Evolutionary conservation across 257 asterid species (phyloP).

Genomic region (Solanum tacnaense): DNA sequence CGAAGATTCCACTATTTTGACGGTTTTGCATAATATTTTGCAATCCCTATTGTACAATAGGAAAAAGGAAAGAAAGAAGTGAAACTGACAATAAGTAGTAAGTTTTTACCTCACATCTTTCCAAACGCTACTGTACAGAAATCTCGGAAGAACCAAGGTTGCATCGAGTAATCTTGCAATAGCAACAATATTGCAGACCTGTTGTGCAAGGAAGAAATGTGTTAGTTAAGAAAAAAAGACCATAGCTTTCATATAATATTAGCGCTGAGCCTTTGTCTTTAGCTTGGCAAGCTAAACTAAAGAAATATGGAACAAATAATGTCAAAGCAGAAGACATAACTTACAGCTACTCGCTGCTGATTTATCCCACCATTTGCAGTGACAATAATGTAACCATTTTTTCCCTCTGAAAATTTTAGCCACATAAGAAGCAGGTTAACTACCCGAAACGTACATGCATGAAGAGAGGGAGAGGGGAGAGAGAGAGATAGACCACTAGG

Average conservation of each 20-base stretch:
- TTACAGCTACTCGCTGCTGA: slow-evolving; percentile 99
- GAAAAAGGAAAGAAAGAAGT: neutral
- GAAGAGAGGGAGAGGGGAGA: neutral
- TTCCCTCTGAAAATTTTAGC: slow-evolving; percentile 46
- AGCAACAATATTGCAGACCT: slow-evolving; percentile 99
- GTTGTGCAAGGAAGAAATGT: slow-evolving; percentile 8
- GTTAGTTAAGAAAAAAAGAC: neutral
- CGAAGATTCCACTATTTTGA: neutral
- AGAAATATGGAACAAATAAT: neutral
- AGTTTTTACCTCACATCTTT: slow-evolving; percentile 64
- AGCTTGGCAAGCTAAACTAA: neutral
- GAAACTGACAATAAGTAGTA: neutral
- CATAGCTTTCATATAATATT: neutral
- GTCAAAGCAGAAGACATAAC: slow-evolving; percentile 19
- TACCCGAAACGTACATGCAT: neutral
- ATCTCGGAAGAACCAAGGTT: slow-evolving; percentile 84
- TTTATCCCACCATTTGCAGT: slow-evolving; percentile 98
- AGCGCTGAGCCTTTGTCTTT: neutral
- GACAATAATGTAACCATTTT: slow-evolving; percentile 70
- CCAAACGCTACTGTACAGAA: slow-evolving; percentile 98
- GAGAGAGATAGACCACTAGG: slow-evolving; percentile 54
- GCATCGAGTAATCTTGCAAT: slow-evolving; percentile 93
- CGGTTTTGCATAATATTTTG: neutral
- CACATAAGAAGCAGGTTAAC: neutral
- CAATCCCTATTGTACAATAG: neutral